Conservation (phyloP, 176 grass and related monocot species). For the Thalia dealbata region DNA sequence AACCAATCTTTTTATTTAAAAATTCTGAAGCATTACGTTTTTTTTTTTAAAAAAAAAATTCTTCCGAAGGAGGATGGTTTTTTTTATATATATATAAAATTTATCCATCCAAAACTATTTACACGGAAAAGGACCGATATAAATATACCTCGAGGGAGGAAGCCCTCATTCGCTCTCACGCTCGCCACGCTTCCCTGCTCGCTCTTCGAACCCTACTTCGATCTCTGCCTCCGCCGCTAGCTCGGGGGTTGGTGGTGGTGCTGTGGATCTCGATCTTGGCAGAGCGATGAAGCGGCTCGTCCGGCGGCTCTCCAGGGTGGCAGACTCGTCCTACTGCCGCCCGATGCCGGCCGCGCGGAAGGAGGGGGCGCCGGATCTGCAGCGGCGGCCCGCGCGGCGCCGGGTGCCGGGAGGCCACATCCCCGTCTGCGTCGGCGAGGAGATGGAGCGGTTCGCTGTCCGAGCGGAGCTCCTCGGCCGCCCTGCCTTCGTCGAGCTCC, state of each 20-base stretch:
- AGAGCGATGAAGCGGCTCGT: conserved; percentile 17
- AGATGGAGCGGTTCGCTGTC: conserved; percentile 23
- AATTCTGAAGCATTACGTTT: too few relatives aligned
- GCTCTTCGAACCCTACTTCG: neutral
- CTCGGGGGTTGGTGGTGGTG: too few relatives aligned
- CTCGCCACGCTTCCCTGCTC: neutral
- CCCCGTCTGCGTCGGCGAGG: conserved; percentile 19
- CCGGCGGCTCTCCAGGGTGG: conserved; percentile 13
- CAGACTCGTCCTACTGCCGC: conserved; percentile 10
- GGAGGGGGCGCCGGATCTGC: neutral
- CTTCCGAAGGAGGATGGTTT: too few relatives aligned
- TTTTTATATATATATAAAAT: too few relatives aligned
- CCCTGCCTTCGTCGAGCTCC: conserved; percentile 17
- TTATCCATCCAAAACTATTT: too few relatives aligned
- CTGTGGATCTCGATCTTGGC: neutral
- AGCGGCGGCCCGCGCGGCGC: neutral
- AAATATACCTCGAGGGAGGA: neutral
- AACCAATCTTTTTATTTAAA: neutral
- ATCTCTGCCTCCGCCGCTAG: neutral
- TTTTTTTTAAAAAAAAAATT: too few relatives aligned
- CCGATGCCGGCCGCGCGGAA: neutral
- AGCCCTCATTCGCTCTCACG: neutral
- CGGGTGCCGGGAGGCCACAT: conserved; percentile 16
- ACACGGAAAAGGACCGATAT: neutral
- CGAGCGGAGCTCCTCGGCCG: conserved; percentile 15